Percentiles rank a stretch among this genome's conserved stretches.
Evolutionary conservation across 2,329 filamentous ascomycete species (phyloP).

Genomic region (Trichoderma arundinaceum): DNA sequence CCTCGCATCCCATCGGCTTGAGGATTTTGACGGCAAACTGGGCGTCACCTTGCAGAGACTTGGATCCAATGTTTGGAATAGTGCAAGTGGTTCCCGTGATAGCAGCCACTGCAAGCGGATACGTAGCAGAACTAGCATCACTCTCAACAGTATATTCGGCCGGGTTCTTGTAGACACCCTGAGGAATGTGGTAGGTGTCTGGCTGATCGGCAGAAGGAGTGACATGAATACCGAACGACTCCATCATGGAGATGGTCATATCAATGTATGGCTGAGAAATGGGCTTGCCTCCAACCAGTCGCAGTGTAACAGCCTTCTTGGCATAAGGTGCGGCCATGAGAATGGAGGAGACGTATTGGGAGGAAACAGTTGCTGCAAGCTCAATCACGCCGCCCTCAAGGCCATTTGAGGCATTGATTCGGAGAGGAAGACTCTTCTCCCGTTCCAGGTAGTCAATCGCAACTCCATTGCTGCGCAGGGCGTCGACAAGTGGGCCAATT

Average conservation of each 20-base stretch:
- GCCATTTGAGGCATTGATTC: constrained; percentile 80
- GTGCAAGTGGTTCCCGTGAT: constrained; percentile 96
- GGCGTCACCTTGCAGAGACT: constrained; percentile 91
- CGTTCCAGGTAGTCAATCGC: constrained; percentile 83
- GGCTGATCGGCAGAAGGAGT: constrained; percentile 76
- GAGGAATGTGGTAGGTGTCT: constrained; percentile 93
- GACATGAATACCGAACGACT: constrained; percentile 83
- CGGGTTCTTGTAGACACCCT: constrained; percentile 82
- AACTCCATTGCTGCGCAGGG: constrained; percentile 85
- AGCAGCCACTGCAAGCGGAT: constrained; percentile 90
- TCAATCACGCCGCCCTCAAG: constrained; percentile 88
- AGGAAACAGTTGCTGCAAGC: constrained; percentile 92
- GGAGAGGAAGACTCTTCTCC: constrained; percentile 81
- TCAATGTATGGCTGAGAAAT: constrained; percentile 98
- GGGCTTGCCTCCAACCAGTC: constrained; percentile 92
- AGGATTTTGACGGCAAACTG: constrained; percentile 91
- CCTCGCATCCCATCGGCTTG: constrained; percentile 88
- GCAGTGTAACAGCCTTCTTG: constrained; percentile 88
- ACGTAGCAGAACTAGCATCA: constrained; percentile 96
- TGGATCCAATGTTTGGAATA: constrained; percentile 92
- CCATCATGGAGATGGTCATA: constrained; percentile 99
- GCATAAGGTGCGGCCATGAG: constrained; percentile 97
- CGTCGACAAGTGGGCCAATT: constrained; percentile 91
- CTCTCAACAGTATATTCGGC: constrained; percentile 89
- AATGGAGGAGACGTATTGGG: constrained; percentile 98